Conservation (phyloP, 202 grass and related monocot species). For the Cymbopogon flexuosus region DNA sequence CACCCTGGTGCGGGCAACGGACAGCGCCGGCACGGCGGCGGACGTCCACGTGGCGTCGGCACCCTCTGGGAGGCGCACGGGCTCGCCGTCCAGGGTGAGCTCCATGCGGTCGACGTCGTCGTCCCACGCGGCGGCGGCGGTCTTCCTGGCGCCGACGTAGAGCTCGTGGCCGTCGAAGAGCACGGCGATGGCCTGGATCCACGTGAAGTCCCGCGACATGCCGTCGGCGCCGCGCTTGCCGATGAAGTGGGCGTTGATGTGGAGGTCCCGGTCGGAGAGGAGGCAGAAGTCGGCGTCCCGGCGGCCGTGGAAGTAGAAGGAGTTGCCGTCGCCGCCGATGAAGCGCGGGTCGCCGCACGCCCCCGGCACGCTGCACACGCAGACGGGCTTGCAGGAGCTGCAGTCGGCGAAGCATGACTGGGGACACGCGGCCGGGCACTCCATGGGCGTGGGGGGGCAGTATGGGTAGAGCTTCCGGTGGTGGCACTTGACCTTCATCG, state of each 20-base stretch:
- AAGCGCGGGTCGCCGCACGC: conserved; percentile 59
- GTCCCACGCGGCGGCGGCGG: conserved; percentile 32
- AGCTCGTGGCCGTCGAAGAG: conserved; percentile 51
- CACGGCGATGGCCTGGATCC: conserved; percentile 65
- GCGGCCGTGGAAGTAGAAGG: conserved; percentile 67
- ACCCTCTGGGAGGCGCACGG: background rate
- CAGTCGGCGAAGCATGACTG: conserved; percentile 43
- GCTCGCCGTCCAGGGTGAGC: conserved; percentile 33
- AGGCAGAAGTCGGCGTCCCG: conserved; percentile 53
- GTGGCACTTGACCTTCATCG: conserved; percentile 31
- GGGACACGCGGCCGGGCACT: conserved; percentile 30
- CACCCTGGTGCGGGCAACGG: conserved; percentile 32
- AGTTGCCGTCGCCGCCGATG: conserved; percentile 51
- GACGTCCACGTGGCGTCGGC: conserved; percentile 32
- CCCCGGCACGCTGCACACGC: conserved; percentile 42
- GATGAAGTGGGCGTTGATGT: conserved; percentile 64
- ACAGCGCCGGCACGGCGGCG: background rate
- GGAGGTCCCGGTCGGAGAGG: conserved; percentile 46
- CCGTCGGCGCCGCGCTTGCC: conserved; percentile 35
- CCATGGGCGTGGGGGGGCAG: conserved; percentile 11
- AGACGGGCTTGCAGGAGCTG: conserved; percentile 27
- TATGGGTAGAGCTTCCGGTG: conserved; percentile 11
- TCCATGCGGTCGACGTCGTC: conserved; percentile 46
- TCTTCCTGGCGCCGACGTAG: conserved; percentile 45
- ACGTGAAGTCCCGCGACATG: conserved; percentile 64